Conservation (phyloP, 2,329 filamentous ascomycete genomes). For the Aureobasidium sp. region DNA sequence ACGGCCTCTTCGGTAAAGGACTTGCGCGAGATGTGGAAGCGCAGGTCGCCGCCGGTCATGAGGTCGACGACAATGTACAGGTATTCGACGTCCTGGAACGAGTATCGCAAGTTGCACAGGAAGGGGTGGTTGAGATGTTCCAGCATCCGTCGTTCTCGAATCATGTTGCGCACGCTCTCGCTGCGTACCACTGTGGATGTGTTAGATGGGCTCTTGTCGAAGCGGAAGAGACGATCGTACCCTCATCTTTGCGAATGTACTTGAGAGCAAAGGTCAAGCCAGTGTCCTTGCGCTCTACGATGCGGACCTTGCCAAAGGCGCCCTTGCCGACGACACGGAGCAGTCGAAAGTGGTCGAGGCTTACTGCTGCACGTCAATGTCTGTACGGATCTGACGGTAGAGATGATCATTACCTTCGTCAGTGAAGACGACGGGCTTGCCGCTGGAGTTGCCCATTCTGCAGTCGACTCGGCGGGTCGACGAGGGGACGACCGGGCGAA, state of each 20-base stretch:
- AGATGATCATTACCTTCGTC: conserved; percentile 63
- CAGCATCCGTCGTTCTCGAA: conserved; percentile 93
- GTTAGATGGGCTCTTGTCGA: conserved; percentile 13
- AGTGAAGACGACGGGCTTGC: conserved; percentile 84
- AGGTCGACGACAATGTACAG: conserved; percentile 95
- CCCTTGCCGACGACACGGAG: conserved; percentile 93
- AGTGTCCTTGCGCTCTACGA: conserved; percentile 95
- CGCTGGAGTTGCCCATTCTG: conserved; percentile 85
- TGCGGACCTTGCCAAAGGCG: conserved; percentile 96
- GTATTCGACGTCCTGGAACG: conserved; percentile 98
- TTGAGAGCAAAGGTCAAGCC: conserved; percentile 91
- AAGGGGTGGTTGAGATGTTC: conserved; percentile 97
- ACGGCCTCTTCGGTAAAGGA: conserved; percentile 97
- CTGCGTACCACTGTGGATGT: conserved; percentile 72
- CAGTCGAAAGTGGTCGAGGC: conserved; percentile 93
- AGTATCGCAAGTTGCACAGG: conserved; percentile 96
- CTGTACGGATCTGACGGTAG: no score
- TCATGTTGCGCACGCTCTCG: conserved; percentile 96
- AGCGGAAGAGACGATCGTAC: conserved; percentile 39
- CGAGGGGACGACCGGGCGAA: background rate
- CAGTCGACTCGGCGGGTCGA: background rate
- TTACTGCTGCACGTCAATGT: conserved; percentile 51
- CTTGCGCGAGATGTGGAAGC: conserved; percentile 96
- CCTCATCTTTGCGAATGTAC: conserved; percentile 98
- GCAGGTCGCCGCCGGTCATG: conserved; percentile 93